Conservation (phyloP, 2,329 filamentous ascomycete species). For the Ophiocordyceps camponoti-rufipedis region DNA sequence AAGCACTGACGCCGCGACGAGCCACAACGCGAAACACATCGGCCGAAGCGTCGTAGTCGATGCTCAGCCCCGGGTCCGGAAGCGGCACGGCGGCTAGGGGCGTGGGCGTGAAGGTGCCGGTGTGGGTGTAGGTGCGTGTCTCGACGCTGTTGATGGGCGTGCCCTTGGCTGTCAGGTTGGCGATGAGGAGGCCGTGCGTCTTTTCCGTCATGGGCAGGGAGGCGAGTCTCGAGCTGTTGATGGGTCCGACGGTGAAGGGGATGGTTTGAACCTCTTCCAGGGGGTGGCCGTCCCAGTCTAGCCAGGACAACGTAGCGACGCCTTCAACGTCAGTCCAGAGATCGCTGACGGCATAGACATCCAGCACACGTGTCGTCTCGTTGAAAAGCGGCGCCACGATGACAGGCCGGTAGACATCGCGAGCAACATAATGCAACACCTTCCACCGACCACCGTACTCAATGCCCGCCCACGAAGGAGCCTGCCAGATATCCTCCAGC, state of each 20-base stretch:
- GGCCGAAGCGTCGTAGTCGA: background rate
- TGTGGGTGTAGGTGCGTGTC: background rate
- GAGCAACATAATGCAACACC: constrained; percentile 37
- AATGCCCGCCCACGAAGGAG: constrained; percentile 43
- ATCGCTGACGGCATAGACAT: background rate
- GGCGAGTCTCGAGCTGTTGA: background rate
- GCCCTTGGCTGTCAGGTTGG: background rate
- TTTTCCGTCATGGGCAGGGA: background rate
- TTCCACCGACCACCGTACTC: constrained; percentile 48
- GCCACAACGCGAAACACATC: background rate
- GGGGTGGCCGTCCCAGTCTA: background rate
- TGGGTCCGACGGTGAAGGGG: background rate
- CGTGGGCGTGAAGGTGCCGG: background rate
- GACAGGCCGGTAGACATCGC: constrained; percentile 37
- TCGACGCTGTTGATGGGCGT: background rate
- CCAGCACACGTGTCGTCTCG: constrained; percentile 1
- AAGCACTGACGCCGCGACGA: background rate
- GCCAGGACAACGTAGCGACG: background rate
- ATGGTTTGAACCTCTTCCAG: background rate
- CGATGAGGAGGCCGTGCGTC: background rate
- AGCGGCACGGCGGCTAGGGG: background rate
- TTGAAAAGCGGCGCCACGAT: constrained; percentile 41
- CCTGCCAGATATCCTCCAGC: constrained; percentile 46
- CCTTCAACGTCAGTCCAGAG: background rate
- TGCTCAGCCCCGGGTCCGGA: background rate